phyloP scores from a whole-genome alignment of 139 green algal species.

The Diplosphaera chodatii region DNA sequence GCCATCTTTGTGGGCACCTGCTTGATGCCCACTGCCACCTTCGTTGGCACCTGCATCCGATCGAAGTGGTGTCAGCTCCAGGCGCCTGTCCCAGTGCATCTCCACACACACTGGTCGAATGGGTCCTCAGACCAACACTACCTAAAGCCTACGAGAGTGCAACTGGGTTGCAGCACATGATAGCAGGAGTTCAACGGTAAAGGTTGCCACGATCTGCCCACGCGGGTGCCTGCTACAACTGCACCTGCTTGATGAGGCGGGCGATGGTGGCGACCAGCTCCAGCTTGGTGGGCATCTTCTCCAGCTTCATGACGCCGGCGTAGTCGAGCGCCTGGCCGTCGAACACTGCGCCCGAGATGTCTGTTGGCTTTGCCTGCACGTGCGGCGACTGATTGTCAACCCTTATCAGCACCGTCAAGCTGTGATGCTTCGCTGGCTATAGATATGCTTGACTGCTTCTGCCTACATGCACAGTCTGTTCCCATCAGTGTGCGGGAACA shows the following conservation, averaged over 20 bases:
- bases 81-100: too few relatives aligned
- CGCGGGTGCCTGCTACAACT: too few relatives aligned
- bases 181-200: neutral
- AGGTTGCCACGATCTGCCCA: neutral
- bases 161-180: neutral
- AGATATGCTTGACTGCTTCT: too few relatives aligned
- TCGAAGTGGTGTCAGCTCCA: too few relatives aligned
- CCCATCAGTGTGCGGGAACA: too few relatives aligned
- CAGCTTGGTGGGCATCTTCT: conserved; percentile 83
- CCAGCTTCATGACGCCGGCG: conserved; percentile 58
- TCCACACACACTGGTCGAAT: too few relatives aligned
- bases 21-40: conserved; percentile 62
- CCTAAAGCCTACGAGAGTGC: too few relatives aligned
- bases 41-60: conserved; percentile 59
- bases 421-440: too few relatives aligned
- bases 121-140: too few relatives aligned
- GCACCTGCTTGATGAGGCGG: conserved; percentile 70
- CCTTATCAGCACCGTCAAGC: too few relatives aligned
- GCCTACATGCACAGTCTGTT: too few relatives aligned
- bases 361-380: conserved; percentile 20
- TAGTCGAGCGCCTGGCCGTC: conserved; percentile 21
- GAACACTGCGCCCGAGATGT: conserved; percentile 30
- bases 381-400: too few relatives aligned
- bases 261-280: conserved; percentile 78
- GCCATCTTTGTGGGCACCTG: conserved; percentile 67